Evolutionary conservation across 1,284 basidiomycete species (phyloP), one percentile per base, ranked within the genome.

Genomic region (Papiliotrema nemorosa): DNA sequence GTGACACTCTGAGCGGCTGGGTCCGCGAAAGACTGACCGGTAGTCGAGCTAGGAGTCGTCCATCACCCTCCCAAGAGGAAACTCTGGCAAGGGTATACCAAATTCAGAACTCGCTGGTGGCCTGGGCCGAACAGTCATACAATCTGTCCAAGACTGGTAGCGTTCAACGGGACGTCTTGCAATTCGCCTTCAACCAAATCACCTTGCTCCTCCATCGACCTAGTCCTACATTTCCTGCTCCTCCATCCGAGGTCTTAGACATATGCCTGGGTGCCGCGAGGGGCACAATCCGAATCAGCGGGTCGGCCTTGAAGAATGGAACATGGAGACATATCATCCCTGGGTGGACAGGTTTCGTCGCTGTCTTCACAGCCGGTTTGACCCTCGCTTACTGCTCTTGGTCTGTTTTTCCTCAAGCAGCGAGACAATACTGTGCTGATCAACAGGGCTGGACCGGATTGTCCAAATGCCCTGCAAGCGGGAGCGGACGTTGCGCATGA

Each of bases 351-450:
- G 38, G 38, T 18, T 22, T 39, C 5, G 12, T 21, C n/a, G 18
- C 38, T 10, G 38, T 39, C 38, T 39, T 39, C 21, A 39, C 22
- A 21, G 38, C 38, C 21, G 38, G 38, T 3, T 22, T 39, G 20
- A 39, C 38, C 12, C 14, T 39, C 18, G 18, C 22, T n/a, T 39
- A 39, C 21, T 39, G 38, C 38, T 49, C 27, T 34, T 49, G 39
- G 42, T 24, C 9, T 33, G 50, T 31, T 25, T 31, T 7, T 14
- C 14, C 29, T 31, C 29, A n/a, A n/a, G n/a, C n/a, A n/a, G n/a
- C n/a, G 29, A 31, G 7, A 14, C 29, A 7, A 31, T 31, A 31
- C 14, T 31, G 7, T 31, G 29, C 29, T 31, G 29, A 31, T 31
- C n/a, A 31, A 5, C 20, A 39, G 38, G 38, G 38, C 38, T 24